Percentiles rank a stretch among this genome's conserved stretches.
These are phyloP conservation scores for Vaccinium macrocarpon DNA, from an alignment of 148 eudicot species.

Conservation along the genomic window DNA sequence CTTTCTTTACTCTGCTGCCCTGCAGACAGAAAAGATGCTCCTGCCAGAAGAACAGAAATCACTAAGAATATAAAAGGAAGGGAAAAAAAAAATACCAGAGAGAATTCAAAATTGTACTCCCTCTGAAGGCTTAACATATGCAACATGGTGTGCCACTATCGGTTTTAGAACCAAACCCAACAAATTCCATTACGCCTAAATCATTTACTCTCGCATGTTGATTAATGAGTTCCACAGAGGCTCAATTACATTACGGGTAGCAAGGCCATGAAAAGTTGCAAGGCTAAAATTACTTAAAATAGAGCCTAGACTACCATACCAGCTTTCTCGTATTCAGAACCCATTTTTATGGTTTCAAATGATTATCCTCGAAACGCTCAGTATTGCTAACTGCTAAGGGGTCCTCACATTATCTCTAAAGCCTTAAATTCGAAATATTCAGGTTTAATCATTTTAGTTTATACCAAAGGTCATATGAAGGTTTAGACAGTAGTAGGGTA, in stretches of 20 bases:
- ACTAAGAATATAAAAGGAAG: neutral
- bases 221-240: slow-evolving; percentile 6
- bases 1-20: slow-evolving; percentile 15
- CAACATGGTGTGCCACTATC: neutral
- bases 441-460: neutral
- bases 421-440: neutral
- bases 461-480: neutral
- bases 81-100: neutral
- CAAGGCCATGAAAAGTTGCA: neutral
- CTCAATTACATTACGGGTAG: neutral
- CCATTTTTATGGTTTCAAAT: neutral
- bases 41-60: slow-evolving; percentile 19
- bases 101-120: neutral
- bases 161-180: neutral
- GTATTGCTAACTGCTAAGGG: neutral
- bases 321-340: neutral
- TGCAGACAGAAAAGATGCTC: slow-evolving; percentile 9
- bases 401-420: neutral
- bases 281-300: neutral
- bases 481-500: neutral
- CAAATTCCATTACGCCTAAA: neutral
- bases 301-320: neutral
- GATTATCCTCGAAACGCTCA: neutral
- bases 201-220: neutral
- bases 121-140: neutral